Percentiles rank a stretch among this genome's conserved stretches.
Evolutionary conservation across 345 rosid genomes (phyloP).

Genomic region (Cardamine resedifolia): DNA sequence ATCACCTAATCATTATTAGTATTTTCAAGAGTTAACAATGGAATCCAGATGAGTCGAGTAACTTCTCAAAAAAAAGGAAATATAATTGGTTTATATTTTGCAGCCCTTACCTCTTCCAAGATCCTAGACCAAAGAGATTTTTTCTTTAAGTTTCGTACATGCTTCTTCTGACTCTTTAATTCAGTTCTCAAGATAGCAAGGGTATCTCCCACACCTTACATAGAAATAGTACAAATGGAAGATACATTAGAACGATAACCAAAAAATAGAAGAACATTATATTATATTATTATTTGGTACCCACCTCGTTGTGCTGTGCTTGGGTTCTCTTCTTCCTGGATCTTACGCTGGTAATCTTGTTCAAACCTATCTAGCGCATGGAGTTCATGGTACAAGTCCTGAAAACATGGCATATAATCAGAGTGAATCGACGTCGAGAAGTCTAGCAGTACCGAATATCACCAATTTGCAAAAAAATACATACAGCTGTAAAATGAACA

Average conservation of each 20-base stretch:
- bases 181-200: constrained; percentile 87
- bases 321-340: constrained; percentile 83
- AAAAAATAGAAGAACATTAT: constrained; percentile 8
- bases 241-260: not conserved
- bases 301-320: constrained; percentile 77
- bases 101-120: constrained; percentile 80
- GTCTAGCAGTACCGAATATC: constrained; percentile 5
- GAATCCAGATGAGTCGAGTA: constrained; percentile 7
- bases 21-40: constrained; percentile 11
- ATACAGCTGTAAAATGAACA: constrained; percentile 89
- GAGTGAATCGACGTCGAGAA: not conserved
- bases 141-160: constrained; percentile 83
- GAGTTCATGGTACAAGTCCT: constrained; percentile 96
- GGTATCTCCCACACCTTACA: constrained; percentile 64
- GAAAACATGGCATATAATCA: constrained; percentile 28
- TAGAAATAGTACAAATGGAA: constrained; percentile 9
- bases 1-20: constrained; percentile 57
- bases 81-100: not conserved
- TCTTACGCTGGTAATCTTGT: constrained; percentile 94
- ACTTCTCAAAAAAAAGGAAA: constrained; percentile 6
- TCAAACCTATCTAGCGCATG: constrained; percentile 98
- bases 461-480: constrained; percentile 39
- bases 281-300: not conserved
- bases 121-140: constrained; percentile 96
- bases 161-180: constrained; percentile 87